A percentile compares a stretch with the other conserved stretches of the same genome.
phyloP scores from a whole-genome alignment of 2,329 filamentous ascomycete species.

The Sclerotinia nivalis region DNA sequence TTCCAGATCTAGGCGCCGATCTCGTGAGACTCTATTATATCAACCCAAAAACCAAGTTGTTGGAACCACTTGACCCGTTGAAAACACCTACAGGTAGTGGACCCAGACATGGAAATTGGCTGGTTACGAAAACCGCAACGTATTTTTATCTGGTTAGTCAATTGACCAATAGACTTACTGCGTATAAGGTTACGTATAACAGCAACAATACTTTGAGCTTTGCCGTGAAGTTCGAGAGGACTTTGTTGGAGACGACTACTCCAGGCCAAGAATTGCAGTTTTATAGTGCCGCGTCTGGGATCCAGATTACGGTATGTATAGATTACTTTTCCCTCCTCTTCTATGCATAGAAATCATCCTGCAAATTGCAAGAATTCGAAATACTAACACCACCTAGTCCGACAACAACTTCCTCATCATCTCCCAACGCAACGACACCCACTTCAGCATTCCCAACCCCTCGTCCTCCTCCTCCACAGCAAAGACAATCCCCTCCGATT shows the following conservation, averaged over 20 bases:
- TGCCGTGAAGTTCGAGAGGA: not conserved
- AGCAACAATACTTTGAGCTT: not conserved
- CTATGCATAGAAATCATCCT: not conserved
- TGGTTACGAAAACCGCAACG: conserved; percentile 47
- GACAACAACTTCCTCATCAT: conserved; percentile 64
- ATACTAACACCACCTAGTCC: conserved; percentile 45
- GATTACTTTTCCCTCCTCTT: not conserved
- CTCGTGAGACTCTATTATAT: conserved; percentile 49
- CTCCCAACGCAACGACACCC: conserved; percentile 65
- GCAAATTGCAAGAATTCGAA: accelerated
- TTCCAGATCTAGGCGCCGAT: conserved; percentile 54
- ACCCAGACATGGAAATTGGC: conserved; percentile 51
- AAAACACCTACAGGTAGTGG: conserved; percentile 44
- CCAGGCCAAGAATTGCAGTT: not conserved
- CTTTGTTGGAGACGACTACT: conserved; percentile 7
- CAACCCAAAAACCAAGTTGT: conserved; percentile 43
- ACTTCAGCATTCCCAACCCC: conserved; percentile 52
- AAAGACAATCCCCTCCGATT: conserved; percentile 57
- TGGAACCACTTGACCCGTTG: conserved; percentile 39
- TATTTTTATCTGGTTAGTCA: conserved; percentile 50
- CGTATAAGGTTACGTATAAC: conserved; percentile 52
- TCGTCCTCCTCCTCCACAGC: conserved; percentile 44
- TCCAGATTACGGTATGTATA: not conserved
- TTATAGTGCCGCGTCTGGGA: not conserved
- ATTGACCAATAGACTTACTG: conserved; percentile 48